phyloP scores from a whole-genome alignment of 345 rosid species.

The Luvunga scandens region DNA sequence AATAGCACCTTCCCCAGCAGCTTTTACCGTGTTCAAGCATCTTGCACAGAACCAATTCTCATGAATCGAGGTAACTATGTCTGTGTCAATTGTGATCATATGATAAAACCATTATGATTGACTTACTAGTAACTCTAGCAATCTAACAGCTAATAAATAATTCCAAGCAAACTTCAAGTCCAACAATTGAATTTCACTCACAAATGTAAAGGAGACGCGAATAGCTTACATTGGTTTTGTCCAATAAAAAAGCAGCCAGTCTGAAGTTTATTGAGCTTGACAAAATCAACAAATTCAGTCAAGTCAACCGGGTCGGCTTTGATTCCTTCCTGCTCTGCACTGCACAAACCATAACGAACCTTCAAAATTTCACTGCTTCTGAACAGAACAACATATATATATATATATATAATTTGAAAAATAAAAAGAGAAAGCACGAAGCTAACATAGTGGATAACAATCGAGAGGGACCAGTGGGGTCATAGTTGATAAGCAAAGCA shows the following conservation, averaged over 20 bases:
- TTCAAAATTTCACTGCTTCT: conserved; percentile 4
- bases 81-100: conserved; percentile 25
- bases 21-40: conserved; percentile 55
- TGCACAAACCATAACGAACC: conserved; percentile 28
- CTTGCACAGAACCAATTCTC: conserved; percentile 86
- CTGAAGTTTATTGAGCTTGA: conserved; percentile 64
- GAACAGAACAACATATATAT: not conserved
- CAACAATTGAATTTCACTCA: not conserved
- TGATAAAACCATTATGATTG: too few relatives aligned
- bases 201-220: not conserved
- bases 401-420: not conserved
- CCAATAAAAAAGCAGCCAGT: conserved; percentile 69
- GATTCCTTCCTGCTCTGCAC: conserved; percentile 74
- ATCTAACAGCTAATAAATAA: not conserved
- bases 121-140: not conserved
- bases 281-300: conserved; percentile 56
- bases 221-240: conserved; percentile 56
- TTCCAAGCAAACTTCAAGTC: not conserved
- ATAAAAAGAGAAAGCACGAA: not conserved
- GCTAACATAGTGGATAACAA: conserved; percentile 73
- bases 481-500: conserved; percentile 69
- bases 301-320: conserved; percentile 55
- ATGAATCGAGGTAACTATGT: conserved; percentile 68
- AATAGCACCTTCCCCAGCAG: conserved; percentile 83
- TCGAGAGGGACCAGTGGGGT: conserved; percentile 74